phyloP scores from a whole-genome alignment of 805 yeast genomes.

The Wickerhamomyces subpelliculosus region DNA sequence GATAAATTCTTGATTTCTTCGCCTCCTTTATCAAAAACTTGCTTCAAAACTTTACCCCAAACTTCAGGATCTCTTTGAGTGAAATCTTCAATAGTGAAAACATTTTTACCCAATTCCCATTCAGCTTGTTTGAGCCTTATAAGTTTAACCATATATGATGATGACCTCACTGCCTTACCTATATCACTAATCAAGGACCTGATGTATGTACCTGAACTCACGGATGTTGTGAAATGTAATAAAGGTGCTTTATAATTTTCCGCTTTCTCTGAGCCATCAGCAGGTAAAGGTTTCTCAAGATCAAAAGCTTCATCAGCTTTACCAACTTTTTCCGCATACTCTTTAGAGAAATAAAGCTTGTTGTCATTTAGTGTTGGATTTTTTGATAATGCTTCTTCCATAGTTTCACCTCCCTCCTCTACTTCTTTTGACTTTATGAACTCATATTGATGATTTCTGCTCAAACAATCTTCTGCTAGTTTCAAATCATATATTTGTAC shows the following conservation, averaged over 20 bases:
- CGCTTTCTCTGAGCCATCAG: constrained; percentile 27
- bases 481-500: constrained; percentile 53
- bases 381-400: constrained; percentile 29
- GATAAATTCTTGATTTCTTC: constrained; percentile 27
- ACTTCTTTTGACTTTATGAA: constrained; percentile 36
- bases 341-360: constrained; percentile 49
- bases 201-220: constrained; percentile 93
- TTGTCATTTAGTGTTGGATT: constrained; percentile 52
- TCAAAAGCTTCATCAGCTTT: constrained; percentile 32
- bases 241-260: constrained; percentile 52
- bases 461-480: constrained; percentile 46
- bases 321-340: constrained; percentile 41
- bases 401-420: constrained; percentile 40
- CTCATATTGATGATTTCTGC: constrained; percentile 48
- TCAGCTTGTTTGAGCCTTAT: constrained; percentile 71
- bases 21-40: constrained; percentile 44
- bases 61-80: constrained; percentile 48
- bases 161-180: constrained; percentile 72
- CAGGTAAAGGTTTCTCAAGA: constrained; percentile 30
- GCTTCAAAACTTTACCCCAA: constrained; percentile 63
- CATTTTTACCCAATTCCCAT: constrained; percentile 71
- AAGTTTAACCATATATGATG: constrained; percentile 84
- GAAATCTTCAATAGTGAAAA: constrained; percentile 62
- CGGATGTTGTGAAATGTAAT: constrained; percentile 67
- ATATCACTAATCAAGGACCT: constrained; percentile 85